A percentile compares a stretch with the other conserved stretches of the same genome.
Evolutionary conservation across 371 early-diverging fungal species (phyloP).

Genomic region (Apophysomyces sp.): DNA sequence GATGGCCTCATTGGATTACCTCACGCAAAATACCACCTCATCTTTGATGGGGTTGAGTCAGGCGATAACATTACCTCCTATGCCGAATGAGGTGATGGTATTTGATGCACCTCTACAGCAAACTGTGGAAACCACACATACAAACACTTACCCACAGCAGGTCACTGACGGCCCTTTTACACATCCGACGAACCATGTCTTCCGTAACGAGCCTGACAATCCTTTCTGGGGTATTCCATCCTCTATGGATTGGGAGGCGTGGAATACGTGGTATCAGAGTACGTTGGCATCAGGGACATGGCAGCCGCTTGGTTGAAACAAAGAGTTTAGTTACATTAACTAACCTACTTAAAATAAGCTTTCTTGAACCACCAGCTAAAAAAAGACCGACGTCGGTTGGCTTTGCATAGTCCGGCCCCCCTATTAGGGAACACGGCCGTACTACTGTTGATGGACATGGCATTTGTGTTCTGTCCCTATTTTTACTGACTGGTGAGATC

Average conservation of each 20-base stretch:
- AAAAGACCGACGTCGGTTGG: too few species aligned
- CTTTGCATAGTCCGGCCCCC: too few species aligned
- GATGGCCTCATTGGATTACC: background rate
- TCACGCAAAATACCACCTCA: background rate
- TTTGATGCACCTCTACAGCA: background rate
- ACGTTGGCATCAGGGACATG: constrained; percentile 5
- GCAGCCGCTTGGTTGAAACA: background rate
- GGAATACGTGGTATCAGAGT: constrained; percentile 41
- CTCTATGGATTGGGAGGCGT: constrained; percentile 47
- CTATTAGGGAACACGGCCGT: too few species aligned
- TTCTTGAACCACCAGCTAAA: too few species aligned
- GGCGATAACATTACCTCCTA: too few species aligned
- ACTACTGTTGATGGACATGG: too few species aligned
- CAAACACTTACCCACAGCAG: background rate
- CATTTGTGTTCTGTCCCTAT: too few species aligned
- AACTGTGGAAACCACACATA: background rate
- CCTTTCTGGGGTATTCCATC: constrained; percentile 46
- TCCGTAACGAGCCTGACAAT: constrained; percentile 43
- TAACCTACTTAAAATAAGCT: too few species aligned
- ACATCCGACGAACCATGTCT: constrained; percentile 11
- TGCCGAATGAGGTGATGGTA: background rate
- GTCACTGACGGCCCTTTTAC: background rate
- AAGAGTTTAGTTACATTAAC: too few species aligned
- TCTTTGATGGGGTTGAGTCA: background rate
- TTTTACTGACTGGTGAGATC: too few species aligned